Base-by-base conservation (phyloP, 768 basidiomycete genomes). In the Boletus reticulatus region DNA sequence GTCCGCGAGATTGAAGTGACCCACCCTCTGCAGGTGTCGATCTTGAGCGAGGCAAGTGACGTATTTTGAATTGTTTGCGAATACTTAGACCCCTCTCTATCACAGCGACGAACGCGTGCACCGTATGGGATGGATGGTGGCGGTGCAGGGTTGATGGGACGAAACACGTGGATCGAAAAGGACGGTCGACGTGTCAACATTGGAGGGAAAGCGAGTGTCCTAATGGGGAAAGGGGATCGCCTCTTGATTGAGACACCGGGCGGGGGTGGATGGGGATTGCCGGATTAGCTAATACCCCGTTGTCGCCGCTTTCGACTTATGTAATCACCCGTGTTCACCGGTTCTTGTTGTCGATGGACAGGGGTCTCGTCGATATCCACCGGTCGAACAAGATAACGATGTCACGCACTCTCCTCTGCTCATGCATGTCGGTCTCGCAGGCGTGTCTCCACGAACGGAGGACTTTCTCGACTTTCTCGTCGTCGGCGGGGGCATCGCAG, bases 121-220 rank as follows among this genome's bases (percentile, higher is more conserved):
- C 94, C 94, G 20, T 95, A 94, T 68, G 94, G 94, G 1, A 65
- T 92, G 65, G 85, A 89, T 64, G 93, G 92, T 7, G 94, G 92
- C 4, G 83, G 78, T 12, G 77, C 82, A 9, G 94, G 84, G 16
- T 78, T 71, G 41, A 71, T 87, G 59, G 94, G 94, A 1, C 80
- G 82, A 36, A 96, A 95, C 69, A 87, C 89, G n/a, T 95, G 94
- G 94, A 74, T 94, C 51, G 67, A 65, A 6, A 67, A 64, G 37
- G 69, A 73, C 13, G 79, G 73, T 27, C 71, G 90, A 20, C 75
- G 81, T 34, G 88, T 96, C 63, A 95, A 94, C 69, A 85, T 97
- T 42, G 94, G 94, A 9, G 91, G 92, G 11, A 94, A 95, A 70
- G 90, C 87, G 43, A 89, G 88, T 2, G 80, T 94, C 47, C 83